These are phyloP conservation scores for Furcasterigmium sp. DNA, from an alignment of 2,329 filamentous ascomycete species.

Conservation along the genomic window DNA sequence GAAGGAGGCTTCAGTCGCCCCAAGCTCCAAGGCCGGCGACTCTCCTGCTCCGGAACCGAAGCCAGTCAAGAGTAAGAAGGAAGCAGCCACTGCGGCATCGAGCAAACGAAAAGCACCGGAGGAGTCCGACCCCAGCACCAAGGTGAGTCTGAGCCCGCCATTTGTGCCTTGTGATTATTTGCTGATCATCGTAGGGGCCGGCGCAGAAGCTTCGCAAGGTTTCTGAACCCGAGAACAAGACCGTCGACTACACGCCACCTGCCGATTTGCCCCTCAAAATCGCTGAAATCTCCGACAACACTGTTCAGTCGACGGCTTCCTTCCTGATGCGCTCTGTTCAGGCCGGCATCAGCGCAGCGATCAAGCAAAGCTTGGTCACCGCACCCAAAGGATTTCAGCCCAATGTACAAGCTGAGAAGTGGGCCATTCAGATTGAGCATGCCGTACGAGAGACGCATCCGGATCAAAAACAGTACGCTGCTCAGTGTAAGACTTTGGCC, in stretches of 20 bases:
- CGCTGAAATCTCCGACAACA: slow-evolving; percentile 52
- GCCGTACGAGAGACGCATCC: slow-evolving; percentile 54
- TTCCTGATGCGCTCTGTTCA: slow-evolving; percentile 66
- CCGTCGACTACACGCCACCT: slow-evolving; percentile 41
- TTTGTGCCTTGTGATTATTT: not conserved
- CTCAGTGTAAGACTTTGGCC: slow-evolving; percentile 68
- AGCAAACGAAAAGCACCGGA: slow-evolving; percentile 55
- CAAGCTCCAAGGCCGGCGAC: slow-evolving; percentile 24
- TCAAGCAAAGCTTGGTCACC: slow-evolving; percentile 59
- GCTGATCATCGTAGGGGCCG: too few species aligned
- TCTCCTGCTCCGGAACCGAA: slow-evolving; percentile 35
- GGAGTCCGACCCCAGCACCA: slow-evolving; percentile 46
- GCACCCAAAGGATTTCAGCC: slow-evolving; percentile 59
- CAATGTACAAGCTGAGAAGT: slow-evolving; percentile 60
- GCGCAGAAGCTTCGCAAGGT: slow-evolving; percentile 49
- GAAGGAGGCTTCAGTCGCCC: slow-evolving; percentile 26
- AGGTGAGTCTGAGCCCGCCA: slow-evolving; percentile 43
- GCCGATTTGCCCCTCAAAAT: slow-evolving; percentile 46
- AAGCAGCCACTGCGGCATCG: slow-evolving; percentile 33
- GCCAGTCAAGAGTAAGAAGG: slow-evolving; percentile 42
- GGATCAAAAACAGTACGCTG: slow-evolving; percentile 44
- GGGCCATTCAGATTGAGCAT: slow-evolving; percentile 78
- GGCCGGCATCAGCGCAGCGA: slow-evolving; percentile 59
- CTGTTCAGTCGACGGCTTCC: slow-evolving; percentile 61
- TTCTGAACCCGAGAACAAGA: slow-evolving; percentile 39